These are phyloP conservation scores for Fusarium sp. DNA, from an alignment of 2,329 filamentous ascomycete genomes.

Conservation along the genomic window DNA sequence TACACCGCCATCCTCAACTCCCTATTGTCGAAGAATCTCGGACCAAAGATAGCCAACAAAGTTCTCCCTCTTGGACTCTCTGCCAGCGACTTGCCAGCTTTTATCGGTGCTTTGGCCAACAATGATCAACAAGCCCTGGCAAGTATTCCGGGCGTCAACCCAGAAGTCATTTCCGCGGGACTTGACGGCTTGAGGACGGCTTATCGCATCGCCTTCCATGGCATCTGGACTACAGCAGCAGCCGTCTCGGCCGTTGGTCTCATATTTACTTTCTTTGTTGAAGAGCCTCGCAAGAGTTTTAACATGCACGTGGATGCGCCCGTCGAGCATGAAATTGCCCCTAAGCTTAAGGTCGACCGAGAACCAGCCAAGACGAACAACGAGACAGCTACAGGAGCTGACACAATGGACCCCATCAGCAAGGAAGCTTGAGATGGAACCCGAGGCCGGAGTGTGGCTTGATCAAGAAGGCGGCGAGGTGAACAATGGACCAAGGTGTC, in stretches of 20 bases:
- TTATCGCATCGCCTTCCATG: constrained; percentile 46
- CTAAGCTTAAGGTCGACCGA: background rate
- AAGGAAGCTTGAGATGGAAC: background rate
- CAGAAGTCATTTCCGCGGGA: constrained; percentile 45
- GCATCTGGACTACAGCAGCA: constrained; percentile 49
- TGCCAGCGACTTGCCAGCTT: constrained; percentile 29
- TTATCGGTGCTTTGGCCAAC: constrained; percentile 44
- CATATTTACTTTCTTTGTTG: constrained; percentile 30
- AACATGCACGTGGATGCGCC: constrained; percentile 54
- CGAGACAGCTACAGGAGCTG: background rate
- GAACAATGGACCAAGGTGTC: background rate
- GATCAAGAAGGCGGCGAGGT: background rate
- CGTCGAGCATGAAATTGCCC: constrained; percentile 47
- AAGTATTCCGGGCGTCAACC: constrained; percentile 45
- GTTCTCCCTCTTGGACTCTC: constrained; percentile 47
- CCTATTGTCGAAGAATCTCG: constrained; percentile 43
- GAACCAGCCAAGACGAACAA: background rate
- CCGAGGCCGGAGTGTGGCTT: background rate
- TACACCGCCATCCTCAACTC: constrained; percentile 48
- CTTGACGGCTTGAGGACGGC: constrained; percentile 42
- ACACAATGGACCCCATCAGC: background rate
- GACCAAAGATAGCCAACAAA: constrained; percentile 48
- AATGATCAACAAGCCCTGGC: constrained; percentile 44
- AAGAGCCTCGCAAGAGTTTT: constrained; percentile 51
- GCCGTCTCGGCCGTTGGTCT: constrained; percentile 46